Percentiles rank a stretch among this genome's conserved stretches.
phyloP scores from a whole-genome alignment of 2,329 filamentous ascomycete species.

The Pseudofabraea citricarpa region DNA sequence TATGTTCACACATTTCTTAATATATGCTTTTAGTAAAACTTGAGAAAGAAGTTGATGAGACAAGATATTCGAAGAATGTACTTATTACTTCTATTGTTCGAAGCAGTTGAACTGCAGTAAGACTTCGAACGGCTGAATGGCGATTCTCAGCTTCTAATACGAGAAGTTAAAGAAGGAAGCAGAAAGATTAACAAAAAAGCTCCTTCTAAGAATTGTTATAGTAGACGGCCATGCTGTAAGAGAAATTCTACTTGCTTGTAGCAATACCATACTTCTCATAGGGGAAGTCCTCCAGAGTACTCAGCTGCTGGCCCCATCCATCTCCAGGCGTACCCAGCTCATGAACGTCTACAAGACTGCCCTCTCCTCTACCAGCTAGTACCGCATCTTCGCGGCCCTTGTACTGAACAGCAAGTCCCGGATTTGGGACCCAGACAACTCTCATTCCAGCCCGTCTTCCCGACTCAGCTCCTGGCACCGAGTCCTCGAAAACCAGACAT shows the following conservation, averaged over 20 bases:
- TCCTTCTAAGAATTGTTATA: no score
- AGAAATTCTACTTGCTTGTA: neutral
- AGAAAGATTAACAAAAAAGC: no score
- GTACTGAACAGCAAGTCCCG: conserved; percentile 70
- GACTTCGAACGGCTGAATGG: no score
- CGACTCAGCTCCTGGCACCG: conserved; percentile 85
- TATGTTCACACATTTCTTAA: no score
- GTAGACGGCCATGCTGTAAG: no score
- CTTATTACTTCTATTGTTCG: no score
- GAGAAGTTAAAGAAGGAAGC: no score
- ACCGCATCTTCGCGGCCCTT: conserved; percentile 73
- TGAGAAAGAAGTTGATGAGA: no score
- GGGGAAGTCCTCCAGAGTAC: conserved; percentile 47
- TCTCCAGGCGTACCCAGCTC: conserved; percentile 49
- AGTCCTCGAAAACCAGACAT: conserved; percentile 94
- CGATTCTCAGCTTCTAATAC: no score
- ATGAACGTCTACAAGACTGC: conserved; percentile 35
- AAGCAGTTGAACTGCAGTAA: no score
- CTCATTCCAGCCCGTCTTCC: conserved; percentile 91
- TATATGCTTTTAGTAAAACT: no score
- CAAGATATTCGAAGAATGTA: no score
- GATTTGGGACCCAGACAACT: conserved; percentile 86
- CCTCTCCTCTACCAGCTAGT: conserved; percentile 64
- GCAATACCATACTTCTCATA: conserved; percentile 54
- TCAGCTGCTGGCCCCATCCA: conserved; percentile 54